Evolutionary conservation across 371 early-diverging fungal species (phyloP), one percentile per base, ranked within the genome.

Genomic region (Mucor lusitanicus): DNA sequence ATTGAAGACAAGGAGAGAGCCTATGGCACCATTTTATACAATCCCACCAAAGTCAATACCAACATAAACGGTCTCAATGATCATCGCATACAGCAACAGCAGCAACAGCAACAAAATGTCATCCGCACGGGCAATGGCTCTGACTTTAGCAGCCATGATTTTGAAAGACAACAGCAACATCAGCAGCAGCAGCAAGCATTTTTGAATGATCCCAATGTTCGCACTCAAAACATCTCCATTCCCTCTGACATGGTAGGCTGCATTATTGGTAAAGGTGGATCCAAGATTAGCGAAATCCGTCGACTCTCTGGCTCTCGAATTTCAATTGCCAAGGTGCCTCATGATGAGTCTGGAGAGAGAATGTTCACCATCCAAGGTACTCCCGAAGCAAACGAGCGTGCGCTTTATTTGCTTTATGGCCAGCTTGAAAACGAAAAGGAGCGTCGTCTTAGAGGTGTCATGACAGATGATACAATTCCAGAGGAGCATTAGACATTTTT

Each of bases 191-290:
- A 44, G 19, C 44, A 44, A 6, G 44, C 44, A n/a, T 44, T 44
- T 19, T 44, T 44, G 19, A 44, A 44, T 19, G 44, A 44, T 37
- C 37, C 44, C 48, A 27, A 61, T 61, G 70, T 87, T 61, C 83
- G 85, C 66, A 91, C 91, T 27, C 94, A 94, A 77, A 88, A 94
- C 70, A 93, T 97, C 62, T 90, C 88, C 54, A 94, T 96, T 63
- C 95, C 97, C 7, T 87, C 87, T 63, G 95, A 96, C 74, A 92
- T 94, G 92, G 96, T 96, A 42, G 97, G 97, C 28, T 92, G 94
- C 68, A 91, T 97, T 67, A 97, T 97, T 72, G 97, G 97, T 71
- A 94, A 93, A 78, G 90, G 87, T 27, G 98, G 98, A n/a, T 75
- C 87, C 33, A 92, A 92, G 74, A 97, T 97, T 72, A 91, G 94